Conservation (phyloP, 2,329 filamentous ascomycete genomes). For the Dendryphion nanum region DNA sequence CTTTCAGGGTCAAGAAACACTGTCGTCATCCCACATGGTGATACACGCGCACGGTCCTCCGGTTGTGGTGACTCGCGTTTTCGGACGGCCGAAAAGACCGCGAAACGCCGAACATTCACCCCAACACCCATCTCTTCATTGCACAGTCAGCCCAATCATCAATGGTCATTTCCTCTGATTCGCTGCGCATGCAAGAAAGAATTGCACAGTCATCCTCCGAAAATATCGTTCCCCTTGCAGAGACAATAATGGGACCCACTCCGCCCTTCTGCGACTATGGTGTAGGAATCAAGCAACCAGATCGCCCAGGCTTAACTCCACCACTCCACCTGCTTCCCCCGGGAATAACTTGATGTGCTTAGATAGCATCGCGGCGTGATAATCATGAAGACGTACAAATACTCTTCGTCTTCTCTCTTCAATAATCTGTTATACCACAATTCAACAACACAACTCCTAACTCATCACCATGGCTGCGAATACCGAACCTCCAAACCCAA, state of each 20-base stretch:
- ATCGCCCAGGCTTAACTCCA: too few relatives aligned
- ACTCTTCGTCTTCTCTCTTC: neutral
- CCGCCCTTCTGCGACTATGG: too few relatives aligned
- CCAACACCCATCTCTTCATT: slow-evolving; percentile 1
- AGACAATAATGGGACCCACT: too few relatives aligned
- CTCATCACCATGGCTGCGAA: neutral
- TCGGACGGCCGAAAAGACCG: neutral
- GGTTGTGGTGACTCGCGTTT: slow-evolving; percentile 1
- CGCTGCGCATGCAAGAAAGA: too few relatives aligned
- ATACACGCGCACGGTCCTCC: neutral
- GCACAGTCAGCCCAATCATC: slow-evolving; percentile 1
- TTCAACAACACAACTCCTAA: neutral
- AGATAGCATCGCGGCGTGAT: too few relatives aligned
- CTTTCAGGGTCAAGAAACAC: too few relatives aligned
- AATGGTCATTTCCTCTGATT: neutral
- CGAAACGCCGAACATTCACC: neutral
- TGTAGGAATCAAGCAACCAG: too few relatives aligned
- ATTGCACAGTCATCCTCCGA: too few relatives aligned
- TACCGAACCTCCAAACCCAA: neutral
- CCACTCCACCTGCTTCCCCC: too few relatives aligned
- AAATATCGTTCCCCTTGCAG: too few relatives aligned
- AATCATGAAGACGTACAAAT: too few relatives aligned
- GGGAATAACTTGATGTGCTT: too few relatives aligned
- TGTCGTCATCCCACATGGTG: neutral
- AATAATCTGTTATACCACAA: neutral